Base-by-base conservation (phyloP, 2,329 filamentous ascomycete species). In the Eutypella sp. region DNA sequence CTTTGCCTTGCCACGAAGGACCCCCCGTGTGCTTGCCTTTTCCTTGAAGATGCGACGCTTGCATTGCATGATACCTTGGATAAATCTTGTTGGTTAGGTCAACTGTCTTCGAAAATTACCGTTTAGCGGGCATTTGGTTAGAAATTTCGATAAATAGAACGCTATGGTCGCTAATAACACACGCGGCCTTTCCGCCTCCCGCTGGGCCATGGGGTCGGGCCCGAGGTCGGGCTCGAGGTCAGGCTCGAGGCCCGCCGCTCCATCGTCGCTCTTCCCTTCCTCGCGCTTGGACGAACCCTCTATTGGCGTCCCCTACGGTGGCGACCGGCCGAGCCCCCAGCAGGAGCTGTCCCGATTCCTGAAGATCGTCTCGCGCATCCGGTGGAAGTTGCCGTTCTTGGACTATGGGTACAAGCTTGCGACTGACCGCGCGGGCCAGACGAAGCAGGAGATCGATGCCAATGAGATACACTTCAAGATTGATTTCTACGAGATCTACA, bases 401-500 rank as follows among this genome's bases (percentile, higher is more conserved):
- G 73, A 74, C n/a, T 62, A 68, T 42, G 79, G 73, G 2, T 84
- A 84, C 57, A 63, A 62, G n/a, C 67, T 71, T 2, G 79, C 81
- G 0, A 67, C 68, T 20, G 61, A 66, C 29, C 67, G 68, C 5
- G 61, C 55, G 27, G 64, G 59, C 34, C 68, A 71, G 38, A 55
- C 64, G 0, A 56, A 59, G 18, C 60, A 62, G 20, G 57, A 62
- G 10, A 46, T 56, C n/a, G 55, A 59, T 7, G 53, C 47, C 2
- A 47, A 51, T 22, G 80, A 84, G 62, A 73, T 79, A 15, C 87
- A 87, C 73, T 89, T 89, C 70, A 88, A 89, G 62, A 74, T 89
- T 7, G 85, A 89, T 58, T 89, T 89, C 51, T 82, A 86, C 64
- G 85, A 89, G 58, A 89, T 84, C 62, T 89, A 89, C 67, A 79